phyloP scores from a whole-genome alignment of 2,329 filamentous ascomycete genomes.

The Juglanconis oblonga region DNA sequence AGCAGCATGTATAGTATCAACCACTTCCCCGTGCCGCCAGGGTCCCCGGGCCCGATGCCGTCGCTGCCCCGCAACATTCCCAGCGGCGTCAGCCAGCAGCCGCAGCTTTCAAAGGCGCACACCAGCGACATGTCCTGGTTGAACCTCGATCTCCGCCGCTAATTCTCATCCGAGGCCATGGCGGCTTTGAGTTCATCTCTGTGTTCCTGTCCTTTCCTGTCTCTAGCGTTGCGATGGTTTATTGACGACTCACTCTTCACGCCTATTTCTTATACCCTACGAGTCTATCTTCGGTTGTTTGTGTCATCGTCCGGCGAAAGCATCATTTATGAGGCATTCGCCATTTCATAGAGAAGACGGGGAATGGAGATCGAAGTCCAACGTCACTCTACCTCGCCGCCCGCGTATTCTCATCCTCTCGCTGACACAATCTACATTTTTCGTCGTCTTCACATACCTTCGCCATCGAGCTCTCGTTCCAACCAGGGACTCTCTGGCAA shows the following conservation, averaged over 20 bases:
- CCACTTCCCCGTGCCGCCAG: slow-evolving; percentile 40
- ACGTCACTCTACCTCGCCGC: neutral
- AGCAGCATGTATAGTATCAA: slow-evolving; percentile 49
- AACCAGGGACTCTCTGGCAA: neutral
- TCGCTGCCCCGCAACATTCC: slow-evolving; percentile 28
- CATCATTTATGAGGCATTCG: slow-evolving; percentile 1
- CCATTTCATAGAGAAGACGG: slow-evolving; percentile 4
- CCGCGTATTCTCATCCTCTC: neutral
- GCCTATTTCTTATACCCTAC: slow-evolving; percentile 5
- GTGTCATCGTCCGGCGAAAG: slow-evolving; percentile 2
- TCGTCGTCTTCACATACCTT: neutral
- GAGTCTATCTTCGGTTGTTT: neutral
- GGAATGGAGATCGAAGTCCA: neutral
- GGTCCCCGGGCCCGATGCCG: slow-evolving; percentile 24
- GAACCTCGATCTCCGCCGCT: slow-evolving; percentile 56
- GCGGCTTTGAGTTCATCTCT: neutral
- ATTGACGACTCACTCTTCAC: slow-evolving; percentile 13
- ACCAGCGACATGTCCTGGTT: slow-evolving; percentile 76
- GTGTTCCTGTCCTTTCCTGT: neutral
- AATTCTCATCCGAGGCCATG: neutral
- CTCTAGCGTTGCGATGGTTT: neutral
- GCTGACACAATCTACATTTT: neutral
- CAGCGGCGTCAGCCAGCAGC: slow-evolving; percentile 44
- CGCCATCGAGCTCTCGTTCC: neutral
- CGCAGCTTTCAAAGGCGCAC: slow-evolving; percentile 48